Conservation (phyloP, 345 rosid species). For the Eutrema yunnanense region DNA sequence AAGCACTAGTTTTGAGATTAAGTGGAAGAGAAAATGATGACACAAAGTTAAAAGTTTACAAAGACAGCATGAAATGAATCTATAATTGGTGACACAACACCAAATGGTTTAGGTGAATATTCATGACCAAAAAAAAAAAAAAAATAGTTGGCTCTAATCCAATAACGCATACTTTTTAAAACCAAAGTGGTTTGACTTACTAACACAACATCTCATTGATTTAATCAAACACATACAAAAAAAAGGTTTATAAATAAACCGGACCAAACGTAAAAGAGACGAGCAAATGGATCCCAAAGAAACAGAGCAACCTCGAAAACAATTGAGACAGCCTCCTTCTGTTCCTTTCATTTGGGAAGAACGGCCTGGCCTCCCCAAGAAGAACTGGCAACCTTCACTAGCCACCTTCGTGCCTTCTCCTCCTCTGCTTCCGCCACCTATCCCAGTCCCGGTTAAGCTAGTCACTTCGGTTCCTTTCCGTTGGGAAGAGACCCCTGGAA, state of each 20-base stretch:
- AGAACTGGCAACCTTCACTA: constrained; percentile 52
- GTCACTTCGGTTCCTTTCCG: constrained; percentile 58
- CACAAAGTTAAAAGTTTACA: not conserved
- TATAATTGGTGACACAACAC: constrained; percentile 19
- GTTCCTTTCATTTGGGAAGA: constrained; percentile 89
- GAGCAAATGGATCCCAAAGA: constrained; percentile 30
- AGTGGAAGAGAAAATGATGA: constrained; percentile 17
- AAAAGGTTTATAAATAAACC: not conserved
- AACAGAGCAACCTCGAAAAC: constrained; percentile 32
- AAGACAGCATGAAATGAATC: constrained; percentile 11
- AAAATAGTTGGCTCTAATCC: constrained; percentile 25
- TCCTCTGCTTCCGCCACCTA: constrained; percentile 28
- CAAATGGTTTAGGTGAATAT: constrained; percentile 29
- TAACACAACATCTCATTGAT: constrained; percentile 15
- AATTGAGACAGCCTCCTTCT: constrained; percentile 54
- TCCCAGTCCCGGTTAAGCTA: constrained; percentile 48
- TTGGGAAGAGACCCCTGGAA: constrained; percentile 84
- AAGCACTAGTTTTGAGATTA: not conserved
- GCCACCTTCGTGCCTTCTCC: constrained; percentile 28
- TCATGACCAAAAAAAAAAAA: not conserved
- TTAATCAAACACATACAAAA: not conserved
- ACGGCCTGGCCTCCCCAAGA: constrained; percentile 70
- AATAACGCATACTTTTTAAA: not conserved
- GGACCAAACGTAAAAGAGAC: not conserved
- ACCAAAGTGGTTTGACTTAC: constrained; percentile 15